A percentile compares a stretch with the other conserved stretches of the same genome.
Evolutionary conservation across 23 red algal genomes (phyloP).

Genomic region (Gracilaria gracilis): DNA sequence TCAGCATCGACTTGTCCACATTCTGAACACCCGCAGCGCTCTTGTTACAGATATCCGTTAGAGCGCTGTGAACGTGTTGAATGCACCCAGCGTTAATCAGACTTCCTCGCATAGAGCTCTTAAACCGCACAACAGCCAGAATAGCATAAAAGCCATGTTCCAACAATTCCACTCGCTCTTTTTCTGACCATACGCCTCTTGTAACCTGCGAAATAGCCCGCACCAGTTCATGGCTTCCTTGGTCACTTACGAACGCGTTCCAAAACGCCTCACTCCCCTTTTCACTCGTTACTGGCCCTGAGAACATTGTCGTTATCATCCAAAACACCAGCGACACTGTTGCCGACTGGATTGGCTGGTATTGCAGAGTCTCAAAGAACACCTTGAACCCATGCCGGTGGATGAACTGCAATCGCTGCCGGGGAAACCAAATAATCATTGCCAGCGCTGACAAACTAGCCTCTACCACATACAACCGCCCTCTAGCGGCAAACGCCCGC

Average conservation of each 20-base stretch:
- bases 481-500: slow-evolving; percentile 13
- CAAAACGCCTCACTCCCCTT: slow-evolving; percentile 11
- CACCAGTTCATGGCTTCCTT: slow-evolving; percentile 3
- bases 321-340: not conserved
- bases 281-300: not conserved
- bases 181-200: not conserved
- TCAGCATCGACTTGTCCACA: not conserved
- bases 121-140: not conserved
- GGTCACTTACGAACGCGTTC: slow-evolving; percentile 35
- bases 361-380: not conserved
- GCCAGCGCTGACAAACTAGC: slow-evolving; percentile 52
- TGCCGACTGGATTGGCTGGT: not conserved
- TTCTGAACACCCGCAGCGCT: too few relatives aligned
- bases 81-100: not conserved
- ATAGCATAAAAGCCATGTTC: not conserved
- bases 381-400: slow-evolving; percentile 25
- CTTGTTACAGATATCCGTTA: not conserved
- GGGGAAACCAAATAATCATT: slow-evolving; percentile 13
- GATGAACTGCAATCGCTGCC: slow-evolving; percentile 32
- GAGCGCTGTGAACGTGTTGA: not conserved
- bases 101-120: not conserved
- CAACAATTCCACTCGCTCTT: not conserved
- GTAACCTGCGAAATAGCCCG: not conserved
- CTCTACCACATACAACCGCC: slow-evolving; percentile 16
- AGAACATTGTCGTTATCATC: slow-evolving; percentile 10